Evolutionary conservation across 2,329 filamentous ascomycete species (phyloP), one percentile per base, ranked within the genome.

Genomic region (Ceratocystis cubensis): DNA sequence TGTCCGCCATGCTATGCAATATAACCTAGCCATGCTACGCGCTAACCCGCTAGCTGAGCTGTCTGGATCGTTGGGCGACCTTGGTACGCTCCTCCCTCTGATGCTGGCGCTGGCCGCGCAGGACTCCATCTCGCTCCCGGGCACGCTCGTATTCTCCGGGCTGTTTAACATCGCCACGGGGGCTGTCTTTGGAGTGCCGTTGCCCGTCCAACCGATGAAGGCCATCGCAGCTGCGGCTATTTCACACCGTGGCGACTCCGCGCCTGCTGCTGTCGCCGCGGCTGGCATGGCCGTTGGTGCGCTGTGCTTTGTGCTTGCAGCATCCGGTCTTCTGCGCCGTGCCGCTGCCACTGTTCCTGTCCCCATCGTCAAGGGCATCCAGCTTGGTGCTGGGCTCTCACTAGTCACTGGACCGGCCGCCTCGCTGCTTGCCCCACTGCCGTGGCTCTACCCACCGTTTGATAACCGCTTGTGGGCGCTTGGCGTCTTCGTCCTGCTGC

Each of bases 191-290:
- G 93, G 93, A 5, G 88, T 97, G 50, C 93, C 93, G 1, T 77
- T 96, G 2, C 92, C 92, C 0, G 91, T 96, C 0, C 92, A 96
- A 77, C 92, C 92, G n/a, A 87, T 87, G 84, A 87, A 87, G 78
- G 92, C 93, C 46, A 95, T 97, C 69, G 92, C 92, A 5, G 89
- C 92, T 0, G 88, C 95, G 0, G 90, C 91, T n/a, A 89, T 96
- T 69, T 84, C 83, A 0, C 80, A 86, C 20, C 82, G 83, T 61
- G 83, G 91, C 37, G 72, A 76, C 64, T 69, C 73, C 6, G 15
- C n/a, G 8, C 45, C 61, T 13, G 53, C 63, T 6, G 72, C 74
- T 45, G 84, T 90, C n/a, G 88, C 89, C 0, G 91, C 91, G 0
- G 93, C 93, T 1, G 82, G 93, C 46, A 75, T 78, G 69, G 88